Conservation (phyloP, 164 flowering plant genomes). For the Malania oleifera region DNA sequence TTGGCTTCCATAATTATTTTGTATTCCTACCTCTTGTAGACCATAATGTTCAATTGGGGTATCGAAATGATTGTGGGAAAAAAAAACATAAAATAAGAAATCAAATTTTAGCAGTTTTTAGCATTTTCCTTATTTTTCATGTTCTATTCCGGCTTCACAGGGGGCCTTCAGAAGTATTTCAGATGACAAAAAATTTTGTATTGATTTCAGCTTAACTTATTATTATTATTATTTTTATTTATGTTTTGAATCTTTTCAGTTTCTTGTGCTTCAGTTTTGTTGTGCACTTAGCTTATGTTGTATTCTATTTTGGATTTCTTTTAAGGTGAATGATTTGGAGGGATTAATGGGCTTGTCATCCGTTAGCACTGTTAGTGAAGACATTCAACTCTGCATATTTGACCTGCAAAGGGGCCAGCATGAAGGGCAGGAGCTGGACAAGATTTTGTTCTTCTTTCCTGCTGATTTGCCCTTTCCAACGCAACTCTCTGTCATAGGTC, state of each 20-base stretch:
- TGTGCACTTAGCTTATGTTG: not conserved
- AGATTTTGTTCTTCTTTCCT: slow-evolving; percentile 83
- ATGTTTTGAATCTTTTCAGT: not conserved
- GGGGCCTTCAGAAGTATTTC: too few species aligned
- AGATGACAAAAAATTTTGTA: too few species aligned
- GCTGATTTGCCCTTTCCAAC: slow-evolving; percentile 62
- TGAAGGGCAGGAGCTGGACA: slow-evolving; percentile 92
- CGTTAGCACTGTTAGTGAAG: slow-evolving; percentile 32
- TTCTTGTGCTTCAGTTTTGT: not conserved
- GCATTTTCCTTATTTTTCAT: too few species aligned
- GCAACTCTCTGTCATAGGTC: slow-evolving; percentile 85
- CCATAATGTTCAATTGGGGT: too few species aligned
- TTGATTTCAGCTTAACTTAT: too few species aligned
- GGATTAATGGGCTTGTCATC: slow-evolving; percentile 60
- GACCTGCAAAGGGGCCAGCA: slow-evolving; percentile 83
- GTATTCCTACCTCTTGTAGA: too few species aligned
- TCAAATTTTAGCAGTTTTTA: too few species aligned
- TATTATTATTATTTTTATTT: not conserved
- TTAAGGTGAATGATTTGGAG: slow-evolving; percentile 7
- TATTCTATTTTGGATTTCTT: not conserved
- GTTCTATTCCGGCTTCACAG: too few species aligned
- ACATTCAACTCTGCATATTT: slow-evolving; percentile 63
- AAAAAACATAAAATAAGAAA: too few species aligned
- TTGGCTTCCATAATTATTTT: too few species aligned
- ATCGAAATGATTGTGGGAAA: too few species aligned